Base-by-base conservation (phyloP, 2,329 filamentous ascomycete genomes). In the Xenosphaeropsis pyriputrescens region DNA sequence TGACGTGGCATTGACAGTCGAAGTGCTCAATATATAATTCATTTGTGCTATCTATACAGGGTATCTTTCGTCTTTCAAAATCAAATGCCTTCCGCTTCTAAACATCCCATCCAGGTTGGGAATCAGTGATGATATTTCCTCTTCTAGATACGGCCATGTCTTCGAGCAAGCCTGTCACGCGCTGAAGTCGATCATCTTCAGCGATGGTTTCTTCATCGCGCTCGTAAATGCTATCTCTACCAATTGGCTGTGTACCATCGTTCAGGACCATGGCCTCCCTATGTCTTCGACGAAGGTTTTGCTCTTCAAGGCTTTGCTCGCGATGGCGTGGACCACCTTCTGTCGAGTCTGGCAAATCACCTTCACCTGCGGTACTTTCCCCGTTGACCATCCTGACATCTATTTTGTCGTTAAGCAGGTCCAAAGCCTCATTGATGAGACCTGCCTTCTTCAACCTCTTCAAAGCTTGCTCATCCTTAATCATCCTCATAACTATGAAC, bases 231-330 rank as follows among this genome's bases (percentile, higher is more conserved):
- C 93, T 83, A 33, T 75, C 74, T 44, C 75, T 72, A 4, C 72
- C 75, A 33, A 93, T 57, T 2, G 83, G 80, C 22, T 79, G 69
- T 16, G 74, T 84, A n/a, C 84, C 83, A 50, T 93, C 85, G 50
- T 86, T 89, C 40, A 94, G 64, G 15, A 95, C 86, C 72, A 95
- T 88, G 4, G 85, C 86, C 61, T 94, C 85, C 46, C 86, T 70
- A 51, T 89, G 72, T 36, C 84, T 70, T 45, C 86, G 70, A 42
- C 85, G 67, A 42, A 88, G 64, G 38, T 79, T 72, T 50, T 83
- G 77, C 55, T 89, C 83, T 52, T 76, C 76, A 6, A 59, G 64
- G 41, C 65, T 75, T 53, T 74, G 70, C 40, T 73, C 70, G 42
- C 65, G 52, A 19, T 57, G 49, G 38, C 62, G 50, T 35, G 58